Conservation (phyloP, 148 eudicot genomes). For the Arctostaphylos glauca region DNA sequence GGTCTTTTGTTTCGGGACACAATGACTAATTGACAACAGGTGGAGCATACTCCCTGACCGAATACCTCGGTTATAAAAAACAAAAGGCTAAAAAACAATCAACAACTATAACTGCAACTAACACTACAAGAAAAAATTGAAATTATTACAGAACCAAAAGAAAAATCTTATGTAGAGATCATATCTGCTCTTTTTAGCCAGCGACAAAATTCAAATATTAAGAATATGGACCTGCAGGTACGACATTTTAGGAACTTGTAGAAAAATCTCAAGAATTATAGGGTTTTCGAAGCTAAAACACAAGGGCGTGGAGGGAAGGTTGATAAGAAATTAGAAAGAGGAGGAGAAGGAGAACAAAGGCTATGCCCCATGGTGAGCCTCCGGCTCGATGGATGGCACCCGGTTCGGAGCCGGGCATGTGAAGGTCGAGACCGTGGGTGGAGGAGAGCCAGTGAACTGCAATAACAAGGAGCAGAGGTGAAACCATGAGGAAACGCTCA, state of each 20-base stretch:
- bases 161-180: too few species aligned
- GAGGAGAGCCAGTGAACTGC: conserved; percentile 36
- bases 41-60: too few species aligned
- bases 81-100: too few species aligned
- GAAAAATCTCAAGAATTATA: background rate
- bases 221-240: too few species aligned
- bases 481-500: conserved; percentile 26
- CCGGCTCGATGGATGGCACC: conserved; percentile 36
- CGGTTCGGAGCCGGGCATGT: conserved; percentile 31
- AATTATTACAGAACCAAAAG: too few species aligned
- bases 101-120: too few species aligned
- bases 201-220: too few species aligned
- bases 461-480: conserved; percentile 30
- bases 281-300: background rate
- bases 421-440: conserved; percentile 16
- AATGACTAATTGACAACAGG: too few species aligned
- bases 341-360: conserved; percentile 24
- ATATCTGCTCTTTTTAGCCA: too few species aligned
- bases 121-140: too few species aligned
- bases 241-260: background rate
- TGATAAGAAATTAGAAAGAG: conserved; percentile 26
- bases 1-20: too few species aligned
- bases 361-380: conserved; percentile 42
- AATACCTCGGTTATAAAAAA: too few species aligned
- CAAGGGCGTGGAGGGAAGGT: conserved; percentile 11